phyloP scores from a whole-genome alignment of 345 rosid species.

The Salix koriyanagi region DNA sequence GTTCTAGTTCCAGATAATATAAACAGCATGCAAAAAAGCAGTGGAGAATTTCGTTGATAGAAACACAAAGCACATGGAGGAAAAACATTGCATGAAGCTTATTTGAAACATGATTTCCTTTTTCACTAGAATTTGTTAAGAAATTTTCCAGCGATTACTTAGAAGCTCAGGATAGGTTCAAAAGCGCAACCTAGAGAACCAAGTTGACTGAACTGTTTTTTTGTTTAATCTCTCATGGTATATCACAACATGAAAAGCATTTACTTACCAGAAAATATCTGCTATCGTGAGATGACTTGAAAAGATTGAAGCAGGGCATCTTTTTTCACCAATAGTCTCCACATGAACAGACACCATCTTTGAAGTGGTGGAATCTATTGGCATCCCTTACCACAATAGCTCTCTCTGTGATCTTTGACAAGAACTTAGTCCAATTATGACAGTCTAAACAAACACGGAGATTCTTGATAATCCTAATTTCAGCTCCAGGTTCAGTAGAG shows the following conservation, averaged over 20 bases:
- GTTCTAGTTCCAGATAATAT: neutral
- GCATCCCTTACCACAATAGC: constrained; percentile 75
- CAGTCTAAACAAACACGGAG: constrained; percentile 79
- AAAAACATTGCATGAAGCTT: neutral
- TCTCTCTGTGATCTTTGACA: constrained; percentile 66
- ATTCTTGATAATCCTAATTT: constrained; percentile 69
- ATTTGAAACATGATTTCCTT: neutral
- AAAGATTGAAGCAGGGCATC: neutral
- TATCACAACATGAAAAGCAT: neutral
- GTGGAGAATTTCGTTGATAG: neutral
- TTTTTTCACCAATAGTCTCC: constrained; percentile 66
- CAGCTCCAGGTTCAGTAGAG: constrained; percentile 57
- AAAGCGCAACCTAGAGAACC: neutral
- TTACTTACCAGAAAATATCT: neutral
- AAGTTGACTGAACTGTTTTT: neutral
- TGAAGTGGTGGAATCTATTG: constrained; percentile 76
- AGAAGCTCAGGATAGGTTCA: neutral
- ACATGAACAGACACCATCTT: constrained; percentile 72
- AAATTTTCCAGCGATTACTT: neutral
- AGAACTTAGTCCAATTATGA: constrained; percentile 63
- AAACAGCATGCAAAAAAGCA: neutral
- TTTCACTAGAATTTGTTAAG: neutral
- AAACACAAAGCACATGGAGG: neutral
- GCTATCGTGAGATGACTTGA: neutral
- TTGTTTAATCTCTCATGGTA: neutral